Evolutionary conservation across 495 filamentous ascomycete species (phyloP).

Genomic region (Durotheca rogersii): DNA sequence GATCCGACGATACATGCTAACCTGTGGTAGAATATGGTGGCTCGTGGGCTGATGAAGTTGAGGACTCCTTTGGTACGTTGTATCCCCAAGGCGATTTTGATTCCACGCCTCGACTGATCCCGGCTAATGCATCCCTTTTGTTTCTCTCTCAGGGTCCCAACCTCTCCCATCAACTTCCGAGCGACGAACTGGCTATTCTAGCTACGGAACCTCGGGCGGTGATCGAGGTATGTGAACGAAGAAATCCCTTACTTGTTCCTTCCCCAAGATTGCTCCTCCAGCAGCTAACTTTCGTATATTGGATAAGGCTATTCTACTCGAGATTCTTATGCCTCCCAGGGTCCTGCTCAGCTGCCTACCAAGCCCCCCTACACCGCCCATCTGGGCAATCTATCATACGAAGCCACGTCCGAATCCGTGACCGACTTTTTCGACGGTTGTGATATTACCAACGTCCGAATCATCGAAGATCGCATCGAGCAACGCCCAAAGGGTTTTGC

Average conservation of each 20-base stretch:
- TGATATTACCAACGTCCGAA: slow-evolving; percentile 81
- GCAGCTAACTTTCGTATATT: slow-evolving; percentile 7
- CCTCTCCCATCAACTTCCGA: slow-evolving; percentile 43
- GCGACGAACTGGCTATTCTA: slow-evolving; percentile 39
- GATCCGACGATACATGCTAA: slow-evolving; percentile 48
- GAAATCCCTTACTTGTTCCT: slow-evolving; percentile 10
- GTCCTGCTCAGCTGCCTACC: slow-evolving; percentile 78
- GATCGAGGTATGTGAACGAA: slow-evolving; percentile 41
- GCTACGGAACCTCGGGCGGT: slow-evolving; percentile 31
- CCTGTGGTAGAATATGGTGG: slow-evolving; percentile 65
- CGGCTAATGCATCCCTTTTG: slow-evolving; percentile 13
- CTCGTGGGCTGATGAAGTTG: slow-evolving; percentile 99
- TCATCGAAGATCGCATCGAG: slow-evolving; percentile 92
- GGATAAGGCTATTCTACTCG: slow-evolving; percentile 63
- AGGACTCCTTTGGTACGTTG: slow-evolving; percentile 72
- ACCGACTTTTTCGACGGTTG: slow-evolving; percentile 83
- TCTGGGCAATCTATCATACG: slow-evolving; percentile 94
- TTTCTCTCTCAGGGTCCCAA: slow-evolving; percentile 41
- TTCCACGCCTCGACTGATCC: slow-evolving; percentile 13
- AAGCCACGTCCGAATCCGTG: slow-evolving; percentile 78
- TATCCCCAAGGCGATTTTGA: slow-evolving; percentile 11
- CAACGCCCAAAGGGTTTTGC: slow-evolving; percentile 95
- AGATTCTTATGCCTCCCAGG: slow-evolving; percentile 67
- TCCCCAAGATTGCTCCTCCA: too few relatives aligned
- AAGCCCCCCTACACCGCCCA: slow-evolving; percentile 94